Conservation (phyloP, 2,329 filamentous ascomycete species). For the Monosporascus sp. region DNA sequence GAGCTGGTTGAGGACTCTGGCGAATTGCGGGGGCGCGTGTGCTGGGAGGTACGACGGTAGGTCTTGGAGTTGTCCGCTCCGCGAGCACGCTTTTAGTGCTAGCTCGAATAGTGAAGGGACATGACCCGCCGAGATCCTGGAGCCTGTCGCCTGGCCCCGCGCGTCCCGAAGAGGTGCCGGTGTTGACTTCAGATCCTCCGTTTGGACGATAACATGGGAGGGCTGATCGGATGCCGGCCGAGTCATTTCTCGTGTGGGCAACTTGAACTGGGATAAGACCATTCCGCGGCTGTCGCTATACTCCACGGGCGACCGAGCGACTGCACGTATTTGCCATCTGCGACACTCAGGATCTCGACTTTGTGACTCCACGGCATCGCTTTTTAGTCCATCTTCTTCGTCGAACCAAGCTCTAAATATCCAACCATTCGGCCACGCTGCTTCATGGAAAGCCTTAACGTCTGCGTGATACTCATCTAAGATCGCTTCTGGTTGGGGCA, state of each 20-base stretch:
- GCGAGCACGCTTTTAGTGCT: constrained; percentile 41
- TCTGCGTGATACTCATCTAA: not conserved
- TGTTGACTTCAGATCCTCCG: constrained; percentile 14
- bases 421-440: not conserved
- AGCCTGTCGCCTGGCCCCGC: not conserved
- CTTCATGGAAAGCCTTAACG: not conserved
- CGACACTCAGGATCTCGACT: not conserved
- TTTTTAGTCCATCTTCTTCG: constrained; percentile 1
- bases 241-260: constrained; percentile 10
- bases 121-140: constrained; percentile 17
- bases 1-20: constrained; percentile 34
- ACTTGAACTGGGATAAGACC: constrained; percentile 19
- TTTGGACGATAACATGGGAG: constrained; percentile 9
- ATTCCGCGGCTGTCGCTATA: constrained; percentile 25
- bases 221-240: not conserved
- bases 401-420: constrained; percentile 10
- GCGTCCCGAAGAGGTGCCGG: constrained; percentile 8
- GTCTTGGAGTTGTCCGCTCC: constrained; percentile 35
- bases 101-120: constrained; percentile 48
- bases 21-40: constrained; percentile 33
- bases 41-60: constrained; percentile 38
- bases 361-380: not conserved
- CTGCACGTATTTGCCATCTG: constrained; percentile 14
- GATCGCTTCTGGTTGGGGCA: constrained; percentile 1
- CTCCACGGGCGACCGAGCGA: constrained; percentile 25